Base-by-base conservation (phyloP, 345 rosid genomes). In the Citrus trifoliata region DNA sequence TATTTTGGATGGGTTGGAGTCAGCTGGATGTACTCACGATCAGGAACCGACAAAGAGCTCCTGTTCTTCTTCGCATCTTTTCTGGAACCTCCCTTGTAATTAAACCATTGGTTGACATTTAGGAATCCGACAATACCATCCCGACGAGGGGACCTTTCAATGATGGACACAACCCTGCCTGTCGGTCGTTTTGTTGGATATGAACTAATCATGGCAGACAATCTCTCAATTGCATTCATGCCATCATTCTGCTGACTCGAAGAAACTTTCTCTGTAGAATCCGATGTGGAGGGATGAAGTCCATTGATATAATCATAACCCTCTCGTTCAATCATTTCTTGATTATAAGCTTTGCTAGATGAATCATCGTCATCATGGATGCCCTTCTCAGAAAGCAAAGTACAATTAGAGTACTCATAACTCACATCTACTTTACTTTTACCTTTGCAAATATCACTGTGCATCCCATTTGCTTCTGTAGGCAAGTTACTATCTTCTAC, bases 101-200 rank as follows among this genome's bases (percentile, higher is more conserved):
- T 64, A 73, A 87, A 58, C 94, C 97, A 90, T 56, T 85, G 89
- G 79, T 86, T 92, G 48, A 88, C 87, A 85, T 88, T 84, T 71
- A 95, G 92, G 83, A 92, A 93, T 60, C 98, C 99, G 65, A 90
- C 89, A 48, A 95, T 79, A 56, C 88, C 77, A 79, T 92, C 82
- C 72, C 98, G 87, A 37, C 86, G 92, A 73, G 78, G 81, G 76
- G 99, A 90, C 73, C 81, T 87, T 69, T 90, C 92, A 77, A 86
- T 76, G 74, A 95, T 84, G 70, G 96, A 92, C 21, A 93, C 89
- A 72, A 95, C 97, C 78, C 82, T 90, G 53, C 93, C 98, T 6
- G 98, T 93, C 27, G 99, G 99, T 72, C 98, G 82, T 85, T 91
- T 95, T 64, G 85, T 76, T 55, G 96, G 93, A 75, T 80, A 81